phyloP scores from a whole-genome alignment of 2,329 filamentous ascomycete species.

The Colletotrichum sp. region DNA sequence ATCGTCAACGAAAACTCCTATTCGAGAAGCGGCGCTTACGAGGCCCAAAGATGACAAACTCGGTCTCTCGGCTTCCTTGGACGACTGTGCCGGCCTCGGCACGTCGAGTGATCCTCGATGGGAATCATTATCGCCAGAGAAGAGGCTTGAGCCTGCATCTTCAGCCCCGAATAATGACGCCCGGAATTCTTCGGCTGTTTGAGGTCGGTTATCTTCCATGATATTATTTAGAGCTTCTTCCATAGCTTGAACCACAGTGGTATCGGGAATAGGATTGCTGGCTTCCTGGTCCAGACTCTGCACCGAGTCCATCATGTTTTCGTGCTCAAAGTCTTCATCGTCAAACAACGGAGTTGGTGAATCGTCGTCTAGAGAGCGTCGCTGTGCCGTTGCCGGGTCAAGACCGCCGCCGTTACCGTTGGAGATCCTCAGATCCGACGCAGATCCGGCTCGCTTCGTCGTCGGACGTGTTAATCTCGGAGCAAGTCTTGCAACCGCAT shows the following conservation, averaged over 20 bases:
- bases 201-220: slow-evolving; percentile 72
- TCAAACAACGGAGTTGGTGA: slow-evolving; percentile 69
- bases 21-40: slow-evolving; percentile 84
- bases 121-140: slow-evolving; percentile 64
- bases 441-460: slow-evolving; percentile 49
- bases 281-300: slow-evolving; percentile 80
- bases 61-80: slow-evolving; percentile 69
- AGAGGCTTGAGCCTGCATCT: slow-evolving; percentile 53
- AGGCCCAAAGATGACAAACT: slow-evolving; percentile 91
- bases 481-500: slow-evolving; percentile 47
- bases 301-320: slow-evolving; percentile 73
- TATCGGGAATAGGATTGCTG: slow-evolving; percentile 69
- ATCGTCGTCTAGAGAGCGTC: slow-evolving; percentile 75
- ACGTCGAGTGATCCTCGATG: slow-evolving; percentile 66
- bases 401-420: slow-evolving; percentile 40
- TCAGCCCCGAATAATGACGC: slow-evolving; percentile 71
- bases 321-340: slow-evolving; percentile 78
- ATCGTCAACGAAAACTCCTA: slow-evolving; percentile 92
- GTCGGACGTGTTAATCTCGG: slow-evolving; percentile 46
- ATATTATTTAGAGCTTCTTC: slow-evolving; percentile 92
- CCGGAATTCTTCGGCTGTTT: slow-evolving; percentile 68
- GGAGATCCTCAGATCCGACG: slow-evolving; percentile 49
- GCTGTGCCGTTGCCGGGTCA: slow-evolving; percentile 48
- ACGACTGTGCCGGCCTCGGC: slow-evolving; percentile 33
- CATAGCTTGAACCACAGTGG: slow-evolving; percentile 87